Evolutionary conservation across 2,329 filamentous ascomycete species (phyloP), one percentile per base, ranked within the genome.

Genomic region (Aspergillus japonicus): DNA sequence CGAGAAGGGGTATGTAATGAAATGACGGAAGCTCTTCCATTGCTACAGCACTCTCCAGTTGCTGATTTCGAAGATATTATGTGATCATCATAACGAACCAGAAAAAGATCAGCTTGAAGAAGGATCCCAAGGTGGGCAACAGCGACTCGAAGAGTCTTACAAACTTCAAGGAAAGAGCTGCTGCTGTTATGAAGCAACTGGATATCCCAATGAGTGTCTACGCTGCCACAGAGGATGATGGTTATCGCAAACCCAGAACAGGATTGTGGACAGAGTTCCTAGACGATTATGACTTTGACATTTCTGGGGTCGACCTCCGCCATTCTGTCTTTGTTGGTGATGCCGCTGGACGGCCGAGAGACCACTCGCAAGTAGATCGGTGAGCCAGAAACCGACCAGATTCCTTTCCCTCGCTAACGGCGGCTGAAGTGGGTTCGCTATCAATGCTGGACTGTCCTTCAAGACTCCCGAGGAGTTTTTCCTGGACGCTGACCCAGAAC

Each of bases 381-480:
- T 85, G 69, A 59, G 70, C 23, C 42, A 49, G 50, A 44, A 31
- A 29, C 35, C 0, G 7, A 31, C 16, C 23, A 26, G 7, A 12
- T 4, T 3, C 12, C 7, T 24, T 48, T 24, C 12, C 35, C 26
- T 47, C n/a, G 39, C 35, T 39, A 48, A 51, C 21, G 11, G 21
- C 44, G 29, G 19, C 35, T 35, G n/a, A 51, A 87, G 91, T 59
- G 90, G 97, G 69, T 89, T 98, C 68, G 94, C 95, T 3, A 82
- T 88, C 62, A 98, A 99, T 70, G 78, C 93, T 12, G 91, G 91
- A 4, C 85, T 99, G 65, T 72, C 79, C 12, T 99, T 94, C 73
- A 80, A 87, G 59, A 96, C 94, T 0, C 95, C 95, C 0, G 95
- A 99, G 71, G 93, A 97, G 74, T 96, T 89, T 77, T 98, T 98